phyloP scores from a whole-genome alignment of 176 grass and related monocot species.

The Elymus sibiricus region DNA sequence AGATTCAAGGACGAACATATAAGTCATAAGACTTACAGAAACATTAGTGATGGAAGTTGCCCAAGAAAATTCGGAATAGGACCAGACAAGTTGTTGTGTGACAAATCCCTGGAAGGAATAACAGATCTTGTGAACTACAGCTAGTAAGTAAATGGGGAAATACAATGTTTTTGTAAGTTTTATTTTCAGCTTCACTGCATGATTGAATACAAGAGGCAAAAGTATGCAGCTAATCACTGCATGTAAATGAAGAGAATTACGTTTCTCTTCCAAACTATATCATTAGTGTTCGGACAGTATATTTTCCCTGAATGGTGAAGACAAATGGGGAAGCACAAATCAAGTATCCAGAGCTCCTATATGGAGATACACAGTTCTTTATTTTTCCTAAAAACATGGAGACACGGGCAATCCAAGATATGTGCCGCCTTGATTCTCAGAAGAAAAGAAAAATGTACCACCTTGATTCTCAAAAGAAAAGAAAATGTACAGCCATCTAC shows the following conservation, averaged over 20 bases:
- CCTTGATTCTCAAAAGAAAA: neutral
- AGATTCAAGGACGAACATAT: neutral
- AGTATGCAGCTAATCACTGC: neutral
- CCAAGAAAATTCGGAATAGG: constrained; percentile 54
- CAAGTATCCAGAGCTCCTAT: neutral
- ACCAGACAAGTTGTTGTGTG: constrained; percentile 62
- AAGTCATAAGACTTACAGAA: constrained; percentile 49
- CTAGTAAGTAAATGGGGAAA: neutral
- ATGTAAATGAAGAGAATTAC: neutral
- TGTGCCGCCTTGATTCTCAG: neutral
- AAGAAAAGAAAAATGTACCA: too few relatives aligned
- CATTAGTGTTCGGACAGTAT: neutral
- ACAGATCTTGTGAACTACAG: neutral
- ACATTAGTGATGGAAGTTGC: constrained; percentile 38
- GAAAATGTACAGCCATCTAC: neutral
- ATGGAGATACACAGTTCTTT: neutral
- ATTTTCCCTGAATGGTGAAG: neutral
- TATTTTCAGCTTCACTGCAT: neutral
- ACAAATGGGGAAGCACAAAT: neutral
- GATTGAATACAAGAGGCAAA: neutral
- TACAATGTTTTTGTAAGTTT: neutral
- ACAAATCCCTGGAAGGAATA: constrained; percentile 57
- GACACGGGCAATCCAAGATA: neutral
- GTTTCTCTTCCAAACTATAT: neutral
- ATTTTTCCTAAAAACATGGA: neutral